Percentiles rank a stretch among this genome's conserved stretches.
phyloP scores from a whole-genome alignment of 176 grass and related monocot species.

The Pontederia crassipes region DNA sequence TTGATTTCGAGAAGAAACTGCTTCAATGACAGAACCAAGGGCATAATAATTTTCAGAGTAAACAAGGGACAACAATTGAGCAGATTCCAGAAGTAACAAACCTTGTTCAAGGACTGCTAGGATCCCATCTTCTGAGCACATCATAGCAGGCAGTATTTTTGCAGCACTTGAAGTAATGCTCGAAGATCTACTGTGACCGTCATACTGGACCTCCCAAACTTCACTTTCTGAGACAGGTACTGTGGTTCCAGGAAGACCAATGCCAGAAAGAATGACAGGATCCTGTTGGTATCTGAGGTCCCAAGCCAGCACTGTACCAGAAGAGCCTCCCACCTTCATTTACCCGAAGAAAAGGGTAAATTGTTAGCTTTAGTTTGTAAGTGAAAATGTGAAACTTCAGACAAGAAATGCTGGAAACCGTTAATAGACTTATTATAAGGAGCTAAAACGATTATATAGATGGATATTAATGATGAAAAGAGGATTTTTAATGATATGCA shows the following conservation, averaged over 20 bases:
- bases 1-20: not conserved
- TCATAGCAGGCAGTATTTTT: slow-evolving; percentile 84
- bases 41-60: not conserved
- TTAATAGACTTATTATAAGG: no score
- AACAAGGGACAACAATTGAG: not conserved
- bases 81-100: slow-evolving; percentile 18
- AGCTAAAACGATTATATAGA: no score
- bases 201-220: slow-evolving; percentile 95
- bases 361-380: not conserved
- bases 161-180: slow-evolving; percentile 36
- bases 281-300: slow-evolving; percentile 62
- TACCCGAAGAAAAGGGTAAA: no score
- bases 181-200: slow-evolving; percentile 42
- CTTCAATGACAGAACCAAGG: not conserved
- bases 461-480: no score
- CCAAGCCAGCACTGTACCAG: slow-evolving; percentile 80
- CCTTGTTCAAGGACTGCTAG: slow-evolving; percentile 83
- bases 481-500: no score
- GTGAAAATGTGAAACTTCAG: not conserved
- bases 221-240: slow-evolving; percentile 46
- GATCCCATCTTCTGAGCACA: slow-evolving; percentile 90
- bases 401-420: no score
- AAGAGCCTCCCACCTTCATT: slow-evolving; percentile 75
- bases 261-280: slow-evolving; percentile 52
- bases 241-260: slow-evolving; percentile 29